These are phyloP conservation scores for Baorangia bicolor DNA, from an alignment of 768 basidiomycete genomes.

Conservation along the genomic window DNA sequence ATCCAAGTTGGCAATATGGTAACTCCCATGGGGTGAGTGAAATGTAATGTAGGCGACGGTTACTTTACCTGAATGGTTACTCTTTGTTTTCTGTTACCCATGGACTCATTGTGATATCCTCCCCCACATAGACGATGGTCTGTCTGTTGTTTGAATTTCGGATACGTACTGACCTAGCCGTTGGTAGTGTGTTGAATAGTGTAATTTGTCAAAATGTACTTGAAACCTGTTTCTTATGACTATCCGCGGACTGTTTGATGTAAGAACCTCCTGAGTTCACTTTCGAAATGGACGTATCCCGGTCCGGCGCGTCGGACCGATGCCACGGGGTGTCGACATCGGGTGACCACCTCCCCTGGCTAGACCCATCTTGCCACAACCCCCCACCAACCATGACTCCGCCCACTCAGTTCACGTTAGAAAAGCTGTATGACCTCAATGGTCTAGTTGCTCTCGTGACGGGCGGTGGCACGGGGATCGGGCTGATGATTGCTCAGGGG, in stretches of 20 bases:
- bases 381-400: slow-evolving; percentile 20
- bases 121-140: neutral
- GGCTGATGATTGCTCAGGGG: slow-evolving; percentile 67
- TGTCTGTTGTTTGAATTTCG: slow-evolving; percentile 3
- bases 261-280: neutral
- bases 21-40: slow-evolving; percentile 8
- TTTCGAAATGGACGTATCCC: neutral
- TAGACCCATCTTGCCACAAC: neutral
- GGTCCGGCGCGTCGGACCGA: neutral
- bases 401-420: slow-evolving; percentile 21
- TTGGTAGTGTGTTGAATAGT: neutral
- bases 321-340: too few species aligned
- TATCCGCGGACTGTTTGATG: neutral
- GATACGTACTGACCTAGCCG: slow-evolving; percentile 1
- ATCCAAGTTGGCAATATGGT: slow-evolving; percentile 9
- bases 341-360: neutral
- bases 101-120: slow-evolving; percentile 2
- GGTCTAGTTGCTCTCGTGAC: slow-evolving; percentile 55
- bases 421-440: slow-evolving; percentile 47
- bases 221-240: neutral
- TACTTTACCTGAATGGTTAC: slow-evolving; percentile 7
- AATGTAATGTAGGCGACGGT: neutral
- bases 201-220: slow-evolving; percentile 1
- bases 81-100: neutral
- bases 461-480: slow-evolving; percentile 53